Evolutionary conservation across 164 flowering plant species (phyloP), one percentile per base, ranked within the genome.

Genomic region (Aristolochia fimbriata): DNA sequence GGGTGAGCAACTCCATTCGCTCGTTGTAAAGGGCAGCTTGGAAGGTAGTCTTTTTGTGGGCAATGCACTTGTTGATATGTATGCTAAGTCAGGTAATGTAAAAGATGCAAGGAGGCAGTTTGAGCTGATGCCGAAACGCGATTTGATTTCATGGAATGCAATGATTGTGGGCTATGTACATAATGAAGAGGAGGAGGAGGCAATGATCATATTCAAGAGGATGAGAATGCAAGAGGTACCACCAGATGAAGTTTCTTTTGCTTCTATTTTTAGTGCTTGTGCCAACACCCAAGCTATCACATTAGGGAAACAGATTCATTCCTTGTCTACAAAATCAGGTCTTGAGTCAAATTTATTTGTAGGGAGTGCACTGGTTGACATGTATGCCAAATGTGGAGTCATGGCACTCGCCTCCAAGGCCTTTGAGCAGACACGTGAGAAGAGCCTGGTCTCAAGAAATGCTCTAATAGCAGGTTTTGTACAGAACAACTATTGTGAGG

Each of bases 61-160:
- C 64, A 93, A 93, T 78, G 89, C 96, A 61, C 62, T 93, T 69
- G 83, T 85, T 20, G 92, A 93, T 69, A 88, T 88, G 97, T 88
- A 93, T 79, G 94, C 88, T 27, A 93, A 93, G 68, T 82, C 76
- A 45, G 87, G 92, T 51, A 70, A 76, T 71, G 66, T 90, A 22
- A 55, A 58, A 53, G 85, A 83, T 27, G 92, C 97, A 15, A 84
- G 81, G 61, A 65, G 71, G 41, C 83, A 75, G 59, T 93, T 93
- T 76, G 90, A 81, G 67, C 69, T 61, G 10, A 84, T 93, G 33
- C 59, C 20, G 47, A 60, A 68, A 57, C 73, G 71, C 55, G 99
- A 93, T 57, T 76, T 71, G 67, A 72, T 93, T 59, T 90, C 98
- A 30, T 93, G 96, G 96, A 93, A 93, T 74, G 88, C 94, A 61